Evolutionary conservation across 148 eudicot genomes (phyloP).

Genomic region (Rhododendron kiyosumense): DNA sequence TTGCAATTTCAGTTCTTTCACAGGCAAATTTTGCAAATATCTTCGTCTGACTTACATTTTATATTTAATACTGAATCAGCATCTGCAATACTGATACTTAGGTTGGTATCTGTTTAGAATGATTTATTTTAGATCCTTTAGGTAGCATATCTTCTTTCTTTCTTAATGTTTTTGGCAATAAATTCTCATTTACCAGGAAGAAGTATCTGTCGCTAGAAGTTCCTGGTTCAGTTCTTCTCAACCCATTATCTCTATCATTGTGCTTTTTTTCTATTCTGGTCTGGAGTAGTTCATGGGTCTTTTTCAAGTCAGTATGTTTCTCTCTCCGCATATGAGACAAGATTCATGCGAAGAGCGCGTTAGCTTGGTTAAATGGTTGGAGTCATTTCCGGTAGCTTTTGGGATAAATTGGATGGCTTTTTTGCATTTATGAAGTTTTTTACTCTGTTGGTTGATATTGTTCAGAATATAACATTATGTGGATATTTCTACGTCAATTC

Average conservation of each 20-base stretch:
- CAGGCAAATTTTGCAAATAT: slow-evolving; percentile 48
- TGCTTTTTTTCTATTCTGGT: background rate
- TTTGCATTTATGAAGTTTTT: background rate
- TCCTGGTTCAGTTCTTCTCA: background rate
- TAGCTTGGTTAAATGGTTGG: background rate
- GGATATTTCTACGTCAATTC: background rate
- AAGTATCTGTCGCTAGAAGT: background rate
- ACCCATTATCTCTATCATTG: background rate
- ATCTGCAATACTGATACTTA: background rate
- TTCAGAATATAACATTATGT: background rate
- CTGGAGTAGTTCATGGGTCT: background rate
- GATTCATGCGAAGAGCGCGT: background rate
- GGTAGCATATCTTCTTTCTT: background rate
- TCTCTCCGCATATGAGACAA: background rate
- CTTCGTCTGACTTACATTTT: background rate
- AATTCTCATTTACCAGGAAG: background rate
- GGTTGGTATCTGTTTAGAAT: background rate
- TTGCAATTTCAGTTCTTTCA: slow-evolving; percentile 62
- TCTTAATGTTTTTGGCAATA: background rate
- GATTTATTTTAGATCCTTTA: background rate
- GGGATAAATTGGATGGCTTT: background rate
- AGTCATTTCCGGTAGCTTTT: background rate
- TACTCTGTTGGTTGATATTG: background rate
- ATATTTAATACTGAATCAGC: background rate
- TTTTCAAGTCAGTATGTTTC: background rate